These are phyloP conservation scores for Aspergillus coremiiformis DNA, from an alignment of 495 filamentous ascomycete genomes.

Conservation along the genomic window DNA sequence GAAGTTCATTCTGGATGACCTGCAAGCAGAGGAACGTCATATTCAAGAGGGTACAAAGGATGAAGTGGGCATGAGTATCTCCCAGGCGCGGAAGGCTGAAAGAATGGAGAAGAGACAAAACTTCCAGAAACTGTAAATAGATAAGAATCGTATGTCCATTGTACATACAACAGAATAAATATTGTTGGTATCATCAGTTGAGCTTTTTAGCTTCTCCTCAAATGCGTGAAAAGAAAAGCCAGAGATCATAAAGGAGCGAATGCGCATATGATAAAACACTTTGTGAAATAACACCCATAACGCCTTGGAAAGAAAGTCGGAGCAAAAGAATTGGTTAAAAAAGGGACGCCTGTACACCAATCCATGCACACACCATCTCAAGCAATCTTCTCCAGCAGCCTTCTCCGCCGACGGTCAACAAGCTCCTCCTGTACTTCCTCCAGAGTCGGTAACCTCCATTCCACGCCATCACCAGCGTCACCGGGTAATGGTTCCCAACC, in stretches of 20 bases:
- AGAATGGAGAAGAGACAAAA: slow-evolving; percentile 28
- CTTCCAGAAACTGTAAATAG: slow-evolving; percentile 7
- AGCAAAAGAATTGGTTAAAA: slow-evolving; percentile 8
- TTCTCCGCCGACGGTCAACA: slow-evolving; percentile 74
- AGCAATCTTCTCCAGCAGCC: slow-evolving; percentile 72
- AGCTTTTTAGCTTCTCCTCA: slow-evolving; percentile 5
- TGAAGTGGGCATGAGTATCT: slow-evolving; percentile 32
- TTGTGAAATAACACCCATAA: neutral
- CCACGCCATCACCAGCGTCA: slow-evolving; percentile 72
- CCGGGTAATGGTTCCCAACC: slow-evolving; percentile 83
- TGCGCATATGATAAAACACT: neutral
- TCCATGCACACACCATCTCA: slow-evolving; percentile 21
- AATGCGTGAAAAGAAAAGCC: slow-evolving; percentile 3
- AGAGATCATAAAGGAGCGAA: slow-evolving; percentile 1
- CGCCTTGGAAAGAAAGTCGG: slow-evolving; percentile 2
- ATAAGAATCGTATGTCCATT: slow-evolving; percentile 17
- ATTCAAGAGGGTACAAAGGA: slow-evolving; percentile 35
- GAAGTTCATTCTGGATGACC: slow-evolving; percentile 70
- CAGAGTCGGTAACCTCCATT: slow-evolving; percentile 75
- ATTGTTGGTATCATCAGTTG: slow-evolving; percentile 18
- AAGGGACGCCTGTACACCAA: slow-evolving; percentile 3
- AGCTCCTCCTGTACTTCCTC: slow-evolving; percentile 93
- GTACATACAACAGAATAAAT: slow-evolving; percentile 24
- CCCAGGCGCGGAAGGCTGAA: slow-evolving; percentile 37
- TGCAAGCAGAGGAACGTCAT: slow-evolving; percentile 49